Percentiles rank a stretch among this genome's conserved stretches.
These are phyloP conservation scores for Balansia obtecta DNA, from an alignment of 2,329 filamentous ascomycete genomes.

Conservation along the genomic window DNA sequence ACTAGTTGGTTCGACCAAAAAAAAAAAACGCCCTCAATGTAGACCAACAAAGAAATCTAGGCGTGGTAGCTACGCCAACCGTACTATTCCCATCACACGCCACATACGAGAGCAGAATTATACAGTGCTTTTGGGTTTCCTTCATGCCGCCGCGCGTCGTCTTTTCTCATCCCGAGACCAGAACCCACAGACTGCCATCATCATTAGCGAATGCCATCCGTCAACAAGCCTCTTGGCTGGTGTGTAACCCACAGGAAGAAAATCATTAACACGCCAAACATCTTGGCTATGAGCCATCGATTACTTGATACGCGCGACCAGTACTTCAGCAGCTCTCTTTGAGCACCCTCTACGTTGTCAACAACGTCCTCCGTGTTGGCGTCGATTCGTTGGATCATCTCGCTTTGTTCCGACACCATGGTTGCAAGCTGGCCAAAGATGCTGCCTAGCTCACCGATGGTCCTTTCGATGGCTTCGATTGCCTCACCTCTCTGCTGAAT, in stretches of 20 bases:
- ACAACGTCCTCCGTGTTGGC: slow-evolving; percentile 97
- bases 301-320: slow-evolving; percentile 92
- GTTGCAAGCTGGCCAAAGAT: slow-evolving; percentile 91
- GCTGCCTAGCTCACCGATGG: slow-evolving; percentile 76
- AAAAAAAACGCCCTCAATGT: neutral
- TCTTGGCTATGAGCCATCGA: slow-evolving; percentile 82
- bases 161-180: slow-evolving; percentile 24
- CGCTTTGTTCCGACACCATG: slow-evolving; percentile 95
- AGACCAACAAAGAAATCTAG: neutral
- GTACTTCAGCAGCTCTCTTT: slow-evolving; percentile 91
- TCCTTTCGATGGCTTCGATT: slow-evolving; percentile 92
- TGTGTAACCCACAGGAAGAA: slow-evolving; percentile 53
- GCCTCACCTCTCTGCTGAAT: slow-evolving; percentile 90
- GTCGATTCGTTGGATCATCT: slow-evolving; percentile 95
- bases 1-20: neutral
- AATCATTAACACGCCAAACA: slow-evolving; percentile 79
- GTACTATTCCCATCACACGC: neutral
- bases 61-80: neutral
- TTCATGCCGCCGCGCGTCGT: neutral
- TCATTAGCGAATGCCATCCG: neutral
- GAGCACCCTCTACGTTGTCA: slow-evolving; percentile 94
- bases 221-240: neutral
- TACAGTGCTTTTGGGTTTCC: neutral
- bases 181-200: slow-evolving; percentile 23
- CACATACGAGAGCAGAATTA: neutral